Evolutionary conservation across 805 yeast species (phyloP), one percentile per base, ranked within the genome.

Genomic region (Maudiozyma saulgeensis): DNA sequence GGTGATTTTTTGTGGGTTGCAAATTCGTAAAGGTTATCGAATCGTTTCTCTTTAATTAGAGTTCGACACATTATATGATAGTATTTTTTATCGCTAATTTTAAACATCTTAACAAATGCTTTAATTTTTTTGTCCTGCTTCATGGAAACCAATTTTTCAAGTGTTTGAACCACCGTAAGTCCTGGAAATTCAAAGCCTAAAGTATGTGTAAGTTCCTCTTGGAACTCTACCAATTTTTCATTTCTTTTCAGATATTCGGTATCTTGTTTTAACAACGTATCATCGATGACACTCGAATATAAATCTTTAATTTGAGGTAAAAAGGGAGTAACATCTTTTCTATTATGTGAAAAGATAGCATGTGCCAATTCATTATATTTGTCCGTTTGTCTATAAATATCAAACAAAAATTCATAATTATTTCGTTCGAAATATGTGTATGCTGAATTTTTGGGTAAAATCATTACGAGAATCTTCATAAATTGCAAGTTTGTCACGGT

Each of bases 301-400:
- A 67, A 45, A 57, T 70, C 57, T 49, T 57, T 56, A 0, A 61
- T 52, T 25, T 72, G 69, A 1, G 69, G 67, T 35, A 70, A 64
- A 39, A 60, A 61, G 13, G 68, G 57, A 26, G 56, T 58, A 15
- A 64, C 57, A 34, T 61, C 64, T n/a, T 57, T 34, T 41, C 48
- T 53, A 2, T 62, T 63, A 46, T 63, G 64, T 11, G 50, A 45
- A 31, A 79, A 56, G 3, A 75, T 64, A 37, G 74, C 56, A 44
- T 70, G 67, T 2, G 80, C 75, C 44, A 74, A 59, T 2, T 76
- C 82, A 6, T 71, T 55, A 16, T 74, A 68, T 16, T 75, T 68
- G 56, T 85, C 95, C 44, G 79, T 81, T 56, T 84, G 89, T 53
- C 80, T 78, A 54, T 73, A 80, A 54, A 73, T 82, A 53, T 80